phyloP scores from a whole-genome alignment of 2,329 filamentous ascomycete species.

The Neonectria punicea region DNA sequence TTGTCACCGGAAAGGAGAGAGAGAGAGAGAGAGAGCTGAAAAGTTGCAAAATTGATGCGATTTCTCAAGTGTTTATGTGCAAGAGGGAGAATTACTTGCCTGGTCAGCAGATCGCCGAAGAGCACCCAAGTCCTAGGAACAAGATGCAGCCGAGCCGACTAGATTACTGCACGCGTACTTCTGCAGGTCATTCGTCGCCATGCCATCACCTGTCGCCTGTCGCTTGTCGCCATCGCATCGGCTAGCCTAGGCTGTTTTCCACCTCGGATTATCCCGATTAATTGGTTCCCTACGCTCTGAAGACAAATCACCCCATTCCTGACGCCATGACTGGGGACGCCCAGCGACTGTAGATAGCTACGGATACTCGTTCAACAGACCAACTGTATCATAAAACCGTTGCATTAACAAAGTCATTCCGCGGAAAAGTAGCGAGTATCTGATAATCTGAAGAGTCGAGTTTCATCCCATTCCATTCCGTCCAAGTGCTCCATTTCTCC shows the following conservation, averaged over 20 bases:
- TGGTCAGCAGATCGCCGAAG: not conserved
- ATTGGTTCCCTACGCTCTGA: not conserved
- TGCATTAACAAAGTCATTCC: not conserved
- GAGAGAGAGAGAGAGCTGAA: too few species aligned
- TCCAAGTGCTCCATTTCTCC: constrained; percentile 1
- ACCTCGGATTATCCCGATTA: constrained; percentile 7
- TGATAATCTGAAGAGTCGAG: constrained; percentile 8
- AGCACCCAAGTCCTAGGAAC: too few species aligned
- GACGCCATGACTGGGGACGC: not conserved
- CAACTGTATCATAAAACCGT: not conserved
- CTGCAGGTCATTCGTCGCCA: not conserved
- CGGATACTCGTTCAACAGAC: too few species aligned
- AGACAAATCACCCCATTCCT: constrained; percentile 18
- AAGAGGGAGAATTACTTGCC: not conserved
- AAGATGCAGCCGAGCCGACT: not conserved
- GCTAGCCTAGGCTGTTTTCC: not conserved
- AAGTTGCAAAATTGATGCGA: not conserved
- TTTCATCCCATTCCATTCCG: constrained; percentile 5
- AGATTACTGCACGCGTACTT: not conserved
- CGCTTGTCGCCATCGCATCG: not conserved
- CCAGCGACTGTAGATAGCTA: not conserved
- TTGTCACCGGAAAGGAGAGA: not conserved
- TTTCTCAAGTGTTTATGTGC: not conserved
- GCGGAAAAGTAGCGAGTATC: constrained; percentile 2
- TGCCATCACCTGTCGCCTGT: not conserved